Base-by-base conservation (phyloP, 305 asterid genomes). In the Fraxinus floribunda region DNA sequence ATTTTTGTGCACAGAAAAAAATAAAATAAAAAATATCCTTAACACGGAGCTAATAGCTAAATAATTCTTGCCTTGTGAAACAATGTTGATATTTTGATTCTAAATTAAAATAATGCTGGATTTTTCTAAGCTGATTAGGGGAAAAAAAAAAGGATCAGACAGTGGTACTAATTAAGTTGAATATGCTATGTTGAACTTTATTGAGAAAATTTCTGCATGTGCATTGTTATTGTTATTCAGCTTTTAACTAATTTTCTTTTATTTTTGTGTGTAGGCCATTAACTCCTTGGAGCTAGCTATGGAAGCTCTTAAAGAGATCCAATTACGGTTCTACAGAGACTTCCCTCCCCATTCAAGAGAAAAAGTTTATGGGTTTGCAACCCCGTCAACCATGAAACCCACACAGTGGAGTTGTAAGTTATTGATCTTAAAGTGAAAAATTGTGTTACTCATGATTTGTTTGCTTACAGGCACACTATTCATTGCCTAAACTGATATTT, bases 371-470 rank as follows among this genome's bases (percentile, higher is more conserved):
- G 95, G 92, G 79, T 95, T 92, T 87, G 98, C 98, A 57, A 92
- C 98, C 78, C 99, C 99, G 68, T 95, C 99, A 4, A 95, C 99
- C 86, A 93, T 95, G 97, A 95, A 95, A 87, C 99, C 99, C 79
- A 95, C 99, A 80, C 98, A 94, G 84, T 93, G 97, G 97, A 86
- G 87, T 87, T 95, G 99, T 95, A 90, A 88, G 98, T 90, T 85
- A 30, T 80, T 80, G 29, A 79, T 77, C 71, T 52, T 46, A 66
- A 46, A 36, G 0, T 70, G 30, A 79, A 76, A 57, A 70, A 35
- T 78, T 82, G 68, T 41, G 34, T 5, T 70, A 57, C 34, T 81
- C 70, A 55, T 78, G 26, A 81, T 74, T 71, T 80, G 36, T 70
- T 83, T 78, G 55, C 83, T 49, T 81, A 35, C 76, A 44, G 46